These are phyloP conservation scores for Geranomyces michiganensis DNA, from an alignment of 192 early-diverging fungal species.

Conservation along the genomic window DNA sequence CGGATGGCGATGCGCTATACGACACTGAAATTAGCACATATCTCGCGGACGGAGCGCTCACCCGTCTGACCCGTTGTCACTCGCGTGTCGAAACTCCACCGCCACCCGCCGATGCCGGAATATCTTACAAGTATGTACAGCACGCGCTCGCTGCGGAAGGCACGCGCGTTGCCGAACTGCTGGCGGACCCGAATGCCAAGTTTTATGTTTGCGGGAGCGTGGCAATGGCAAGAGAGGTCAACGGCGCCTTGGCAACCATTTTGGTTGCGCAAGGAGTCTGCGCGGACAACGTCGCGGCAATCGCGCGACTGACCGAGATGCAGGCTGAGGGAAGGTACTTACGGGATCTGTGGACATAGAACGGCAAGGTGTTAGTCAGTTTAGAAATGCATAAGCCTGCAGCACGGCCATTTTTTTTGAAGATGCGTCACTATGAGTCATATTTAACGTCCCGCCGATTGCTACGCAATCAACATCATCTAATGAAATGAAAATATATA, in stretches of 20 bases:
- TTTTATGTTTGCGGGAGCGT: slow-evolving; percentile 59
- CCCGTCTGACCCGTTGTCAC: slow-evolving; percentile 61
- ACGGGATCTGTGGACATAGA: slow-evolving; percentile 49
- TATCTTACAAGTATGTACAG: slow-evolving; percentile 78
- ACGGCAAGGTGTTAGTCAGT: too few relatives aligned
- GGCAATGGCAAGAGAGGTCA: slow-evolving; percentile 87
- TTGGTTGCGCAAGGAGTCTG: slow-evolving; percentile 52
- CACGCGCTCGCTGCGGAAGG: slow-evolving; percentile 65
- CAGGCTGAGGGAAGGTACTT: slow-evolving; percentile 67
- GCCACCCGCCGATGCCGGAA: slow-evolving; percentile 23
- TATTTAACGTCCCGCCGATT: too few relatives aligned
- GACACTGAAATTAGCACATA: slow-evolving; percentile 59
- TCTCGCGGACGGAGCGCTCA: slow-evolving; percentile 54
- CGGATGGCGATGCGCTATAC: slow-evolving; percentile 73
- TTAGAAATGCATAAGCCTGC: too few relatives aligned
- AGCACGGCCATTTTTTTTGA: too few relatives aligned
- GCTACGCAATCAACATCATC: too few relatives aligned
- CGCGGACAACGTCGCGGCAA: slow-evolving; percentile 47
- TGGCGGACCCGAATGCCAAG: background rate
- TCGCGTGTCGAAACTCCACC: slow-evolving; percentile 57
- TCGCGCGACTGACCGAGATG: slow-evolving; percentile 65
- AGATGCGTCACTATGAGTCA: too few relatives aligned
- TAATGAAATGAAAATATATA: too few relatives aligned
- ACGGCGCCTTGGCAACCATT: slow-evolving; percentile 74
- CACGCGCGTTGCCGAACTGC: slow-evolving; percentile 33